Base-by-base conservation (phyloP, 2,329 filamentous ascomycete genomes). In the Aspergillus chevalieri region DNA sequence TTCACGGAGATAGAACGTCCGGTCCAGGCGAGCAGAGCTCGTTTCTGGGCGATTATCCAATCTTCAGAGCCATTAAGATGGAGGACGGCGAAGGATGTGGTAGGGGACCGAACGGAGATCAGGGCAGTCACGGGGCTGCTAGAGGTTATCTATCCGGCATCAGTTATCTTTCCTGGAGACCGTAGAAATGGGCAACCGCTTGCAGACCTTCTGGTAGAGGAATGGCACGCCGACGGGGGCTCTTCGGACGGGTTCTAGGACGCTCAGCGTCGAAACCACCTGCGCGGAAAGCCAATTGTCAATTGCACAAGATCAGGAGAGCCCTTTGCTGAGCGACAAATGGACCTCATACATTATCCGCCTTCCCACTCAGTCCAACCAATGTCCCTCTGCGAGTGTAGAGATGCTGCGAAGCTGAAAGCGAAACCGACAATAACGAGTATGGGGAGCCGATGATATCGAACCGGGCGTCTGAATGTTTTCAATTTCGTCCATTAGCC, bases 21-120 rank as follows among this genome's bases (percentile, higher is more conserved):
- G 0, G 92, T 95, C 93, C 93, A 98, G 48, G 93, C 93, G n/a
- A 97, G 78, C 47, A 98, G 77, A 1, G 90, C 90, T 57, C 88
- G 86, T 54, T 89, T 81, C 67, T 97, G 91, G 6, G 89, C 81
- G 7, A 98, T 76, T 77, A 95, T 88, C 92, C 93, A 98, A 72
- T 98, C 93, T 50, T 90, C 85, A 4, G 90, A 89, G 50, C 93
- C 93, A 74, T 98, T 90, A 46, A 98, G 81, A 65, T 92, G 87
- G 22, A 98, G 79, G 6, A 95, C 83, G 10, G 87, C 84, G 59
- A 98, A 91, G 5, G 90, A 91, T 1, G 91, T 93, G 47, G 86
- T 84, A 4, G 89, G 83, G 4, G 89, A 89, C 67, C 90, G 93
- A 21, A 92, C 90, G 26, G 88, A 87, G 59, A 98, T 86, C 55